phyloP scores from a whole-genome alignment of 192 early-diverging fungal species.

The Diversispora eburnea region DNA sequence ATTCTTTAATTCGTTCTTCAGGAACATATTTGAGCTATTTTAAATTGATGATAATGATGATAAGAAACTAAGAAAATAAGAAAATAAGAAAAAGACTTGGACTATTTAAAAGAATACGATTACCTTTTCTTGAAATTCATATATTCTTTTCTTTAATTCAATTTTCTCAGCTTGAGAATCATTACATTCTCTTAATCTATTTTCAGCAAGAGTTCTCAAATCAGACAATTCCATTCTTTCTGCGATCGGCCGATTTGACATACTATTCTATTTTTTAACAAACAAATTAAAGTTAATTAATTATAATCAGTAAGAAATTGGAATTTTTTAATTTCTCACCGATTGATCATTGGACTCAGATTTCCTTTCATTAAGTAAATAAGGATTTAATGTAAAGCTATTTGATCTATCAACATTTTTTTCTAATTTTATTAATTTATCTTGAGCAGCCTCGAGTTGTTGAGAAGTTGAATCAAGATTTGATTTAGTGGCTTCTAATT shows the following conservation, averaged over 20 bases:
- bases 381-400: not conserved
- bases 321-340: not conserved
- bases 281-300: not conserved
- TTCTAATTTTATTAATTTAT: not conserved
- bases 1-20: constrained; percentile 5
- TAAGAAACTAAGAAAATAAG: not conserved
- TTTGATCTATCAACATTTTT: constrained; percentile 16
- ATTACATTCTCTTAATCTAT: constrained; percentile 8
- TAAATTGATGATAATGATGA: not conserved
- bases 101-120: not conserved
- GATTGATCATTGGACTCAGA: not conserved
- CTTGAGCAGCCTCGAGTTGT: constrained; percentile 1
- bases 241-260: not conserved
- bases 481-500: not conserved
- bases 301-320: not conserved
- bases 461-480: not conserved
- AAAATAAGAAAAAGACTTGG: not conserved
- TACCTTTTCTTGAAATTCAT: constrained; percentile 12
- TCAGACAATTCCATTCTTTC: not conserved
- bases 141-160: constrained; percentile 3
- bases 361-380: not conserved
- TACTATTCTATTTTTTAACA: not conserved
- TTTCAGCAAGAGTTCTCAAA: not conserved
- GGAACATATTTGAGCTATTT: constrained; percentile 17
- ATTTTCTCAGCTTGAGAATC: not conserved